Evolutionary conservation across 2,329 filamentous ascomycete genomes (phyloP), one percentile per base, ranked within the genome.

Genomic region (Didymella exigua): DNA sequence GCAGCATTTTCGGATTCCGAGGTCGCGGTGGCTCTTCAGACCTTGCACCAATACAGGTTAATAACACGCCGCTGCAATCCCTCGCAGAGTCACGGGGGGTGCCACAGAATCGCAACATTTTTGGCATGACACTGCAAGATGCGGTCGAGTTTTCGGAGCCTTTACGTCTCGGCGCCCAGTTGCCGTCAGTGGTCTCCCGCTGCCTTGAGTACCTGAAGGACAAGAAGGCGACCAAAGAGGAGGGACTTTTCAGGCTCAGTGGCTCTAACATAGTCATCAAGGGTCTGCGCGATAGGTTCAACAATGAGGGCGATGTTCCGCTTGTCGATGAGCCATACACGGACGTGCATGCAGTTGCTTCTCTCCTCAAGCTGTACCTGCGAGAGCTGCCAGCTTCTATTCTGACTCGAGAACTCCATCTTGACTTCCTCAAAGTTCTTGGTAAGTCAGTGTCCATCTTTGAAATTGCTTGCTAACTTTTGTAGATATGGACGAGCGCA

Each of bases 191-290:
- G 2, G 91, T 98, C 8, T 99, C 96, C 77, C 88, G 95, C 53
- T 97, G 92, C 71, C 90, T 99, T 58, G 91, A 98, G 74, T 99
- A 96, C 73, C 82, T 99, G 16, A 89, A 91, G 62, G 84, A 86
- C 6, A 93, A 93, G 78, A 86, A 90, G 59, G 95, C 93, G 10
- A 82, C 89, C 42, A 82, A 82, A 5, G 95, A 99, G 74, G 95
- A 99, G 75, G 95, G 95, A 37, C 96, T 99, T 36, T 99, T 99
- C 82, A 87, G 95, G 46, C 82, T 99, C 36, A 98, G 93, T 73
- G 95, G 95, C n/a, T 98, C 93, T 0, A 98, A 96, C 70, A 85
- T 96, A 49, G 88, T 96, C 44, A 96, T 99, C 77, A 96, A 93
- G 75, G 86, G 86, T 53, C 83, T 99, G 37, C 89, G 90, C 58